A percentile compares a stretch with the other conserved stretches of the same genome.
Evolutionary conservation across 2,329 filamentous ascomycete species (phyloP).

Genomic region (Venturia pyrina): DNA sequence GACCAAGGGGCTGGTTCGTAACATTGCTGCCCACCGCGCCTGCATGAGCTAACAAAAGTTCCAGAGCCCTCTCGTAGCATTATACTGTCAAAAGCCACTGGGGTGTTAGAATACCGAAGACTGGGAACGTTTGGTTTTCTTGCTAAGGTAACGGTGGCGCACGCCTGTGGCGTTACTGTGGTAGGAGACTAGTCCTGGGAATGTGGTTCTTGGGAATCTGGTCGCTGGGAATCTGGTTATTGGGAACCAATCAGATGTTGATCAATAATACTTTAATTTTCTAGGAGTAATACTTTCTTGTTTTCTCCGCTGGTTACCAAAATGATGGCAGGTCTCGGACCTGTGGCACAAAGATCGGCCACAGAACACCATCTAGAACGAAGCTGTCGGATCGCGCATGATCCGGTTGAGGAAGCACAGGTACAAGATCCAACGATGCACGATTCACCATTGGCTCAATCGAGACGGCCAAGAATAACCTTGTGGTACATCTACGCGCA

Average conservation of each 20-base stretch:
- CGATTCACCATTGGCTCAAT: background rate
- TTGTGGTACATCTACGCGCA: background rate
- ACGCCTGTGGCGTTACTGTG: background rate
- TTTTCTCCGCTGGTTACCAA: background rate
- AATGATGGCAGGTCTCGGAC: background rate
- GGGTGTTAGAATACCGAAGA: background rate
- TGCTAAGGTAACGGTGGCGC: no score
- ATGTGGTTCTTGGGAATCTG: background rate
- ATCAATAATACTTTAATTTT: background rate
- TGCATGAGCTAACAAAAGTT: background rate
- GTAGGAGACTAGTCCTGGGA: background rate
- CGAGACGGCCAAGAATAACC: background rate
- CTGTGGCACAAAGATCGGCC: background rate
- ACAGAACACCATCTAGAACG: background rate
- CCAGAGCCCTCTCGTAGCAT: background rate
- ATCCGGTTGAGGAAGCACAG: background rate
- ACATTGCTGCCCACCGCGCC: background rate
- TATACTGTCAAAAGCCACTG: background rate
- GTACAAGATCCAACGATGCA: background rate
- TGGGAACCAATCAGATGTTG: background rate
- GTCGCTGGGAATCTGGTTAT: background rate
- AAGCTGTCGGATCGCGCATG: background rate
- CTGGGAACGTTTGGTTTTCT: background rate
- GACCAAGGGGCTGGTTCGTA: background rate
- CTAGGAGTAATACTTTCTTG: background rate